Base-by-base conservation (phyloP, 163 green algal genomes). In the Coccomyxa subellipsoidea region DNA sequence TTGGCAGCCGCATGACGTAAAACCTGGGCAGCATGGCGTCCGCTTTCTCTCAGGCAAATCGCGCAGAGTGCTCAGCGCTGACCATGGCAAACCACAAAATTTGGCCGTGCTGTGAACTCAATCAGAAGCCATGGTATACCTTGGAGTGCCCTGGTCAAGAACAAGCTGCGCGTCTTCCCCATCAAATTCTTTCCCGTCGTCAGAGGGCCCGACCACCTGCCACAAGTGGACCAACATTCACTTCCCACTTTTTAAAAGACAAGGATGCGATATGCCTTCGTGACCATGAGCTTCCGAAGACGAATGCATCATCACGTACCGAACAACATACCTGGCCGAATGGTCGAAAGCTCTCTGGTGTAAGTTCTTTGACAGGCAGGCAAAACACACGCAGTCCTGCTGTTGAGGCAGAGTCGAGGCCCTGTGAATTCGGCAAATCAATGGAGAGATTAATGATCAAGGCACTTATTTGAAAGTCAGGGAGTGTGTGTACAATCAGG, bases 1-100 rank as follows among this genome's bases (percentile, higher is more conserved):
- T 77, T 4, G 91, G 92, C 36, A 99, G 81, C 2, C 90, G 85
- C 95, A 99, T 98, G 82, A 99, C 96, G 90, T 99, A 99, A 66
- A 99, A 96, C 83, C 95, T 97, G 84, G n/a, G 73, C 81, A 23
- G 6, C 34, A 71, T 12, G n/a, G n/a, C n/a, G n/a, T n/a, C n/a
- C n/a, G n/a, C n/a, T n/a, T n/a, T n/a, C n/a, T n/a, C n/a, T n/a
- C n/a, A n/a, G n/a, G n/a, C n/a, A n/a, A n/a, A n/a, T n/a, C n/a
- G n/a, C n/a, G 38, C 36, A 59, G 37, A 8, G 81, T 53, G 38
- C 9, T 54, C 36, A 76, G 27, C 34, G 7, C 4, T 53, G 18
- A 7, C 15, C 15, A 59, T 38, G 34, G 7, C 69, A 34, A 39
- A 59, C 47, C 15, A 27, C n/a, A n/a, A n/a, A n/a, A 8, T 35